These are phyloP conservation scores for Euclidium syriacum DNA, from an alignment of 345 rosid genomes.

Conservation along the genomic window DNA sequence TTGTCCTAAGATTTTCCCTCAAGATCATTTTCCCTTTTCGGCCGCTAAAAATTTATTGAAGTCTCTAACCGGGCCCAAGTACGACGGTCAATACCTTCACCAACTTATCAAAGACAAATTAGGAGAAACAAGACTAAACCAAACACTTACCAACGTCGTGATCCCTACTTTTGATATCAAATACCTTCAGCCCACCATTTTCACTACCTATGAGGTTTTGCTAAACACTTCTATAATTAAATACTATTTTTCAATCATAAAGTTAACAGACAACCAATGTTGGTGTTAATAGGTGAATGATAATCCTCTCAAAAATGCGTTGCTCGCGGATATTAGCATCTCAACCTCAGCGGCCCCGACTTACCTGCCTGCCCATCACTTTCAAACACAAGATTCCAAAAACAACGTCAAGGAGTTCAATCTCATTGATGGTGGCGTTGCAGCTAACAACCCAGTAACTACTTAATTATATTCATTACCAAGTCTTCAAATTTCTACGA, in stretches of 20 bases:
- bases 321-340: constrained; percentile 52
- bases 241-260: not conserved
- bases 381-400: constrained; percentile 27
- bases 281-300: constrained; percentile 28
- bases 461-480: too few species aligned
- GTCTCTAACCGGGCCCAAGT: constrained; percentile 45
- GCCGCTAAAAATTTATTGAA: constrained; percentile 21
- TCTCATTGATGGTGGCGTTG: constrained; percentile 66
- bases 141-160: constrained; percentile 58
- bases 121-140: constrained; percentile 35
- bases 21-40: constrained; percentile 22
- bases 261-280: not conserved
- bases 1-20: constrained; percentile 52
- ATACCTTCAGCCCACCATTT: constrained; percentile 51
- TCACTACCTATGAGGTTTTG: constrained; percentile 43
- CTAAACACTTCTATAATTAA: not conserved
- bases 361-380: constrained; percentile 52
- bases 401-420: constrained; percentile 38
- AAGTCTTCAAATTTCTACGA: not conserved
- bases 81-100: constrained; percentile 49
- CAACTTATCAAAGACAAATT: constrained; percentile 35
- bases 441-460: constrained; percentile 56
- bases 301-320: constrained; percentile 38
- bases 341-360: constrained; percentile 73
- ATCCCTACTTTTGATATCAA: constrained; percentile 66